Evolutionary conservation across 768 basidiomycete species (phyloP), one percentile per base, ranked within the genome.

Genomic region (Kwoniella heveanensis): DNA sequence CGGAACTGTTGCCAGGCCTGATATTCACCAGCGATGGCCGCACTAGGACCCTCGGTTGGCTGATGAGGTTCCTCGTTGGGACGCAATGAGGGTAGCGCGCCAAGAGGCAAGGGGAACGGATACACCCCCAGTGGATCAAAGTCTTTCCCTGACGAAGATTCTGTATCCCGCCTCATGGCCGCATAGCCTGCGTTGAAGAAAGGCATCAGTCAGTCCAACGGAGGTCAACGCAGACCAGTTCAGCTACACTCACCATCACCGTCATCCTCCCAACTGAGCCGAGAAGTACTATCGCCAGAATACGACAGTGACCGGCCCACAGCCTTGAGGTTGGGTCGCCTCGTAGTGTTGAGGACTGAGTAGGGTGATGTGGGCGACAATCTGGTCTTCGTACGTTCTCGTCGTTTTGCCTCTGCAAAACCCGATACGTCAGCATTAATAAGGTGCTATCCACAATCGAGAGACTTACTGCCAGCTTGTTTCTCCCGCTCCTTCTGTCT

Each of bases 31-130:
- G 51, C 53, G 46, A 56, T 61, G 30, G 52, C 48, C 29, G 56
- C 55, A 24, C 51, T 39, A 26, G 62, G 62, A 3, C 66, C 29
- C 26, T 66, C 64, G 0, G 48, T 19, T 29, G 36, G 59, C 47
- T 63, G 39, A 26, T 21, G n/a, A 50, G 46, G 25, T 55, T 47
- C 53, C n/a, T 66, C 61, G 7, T 50, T 49, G 8, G 56, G 57
- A 13, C 26, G 30, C 30, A 74, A 37, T 5, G 70, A 64, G 0
- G 73, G 73, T 25, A 74, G 39, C 27, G 68, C 37, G n/a, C 61
- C 66, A 5, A 26, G 58, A 25, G 73, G 73, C 25, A 74, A 56
- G 3, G 73, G 73, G 65, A 74, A 74, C 5, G 73, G 73, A 30
- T 71, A 74, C n/a, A 63, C 51, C 27, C 65, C 24, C 39, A 63